These are phyloP conservation scores for Hylodesmum podocarpum DNA, from an alignment of 306 rosid species.

Conservation along the genomic window DNA sequence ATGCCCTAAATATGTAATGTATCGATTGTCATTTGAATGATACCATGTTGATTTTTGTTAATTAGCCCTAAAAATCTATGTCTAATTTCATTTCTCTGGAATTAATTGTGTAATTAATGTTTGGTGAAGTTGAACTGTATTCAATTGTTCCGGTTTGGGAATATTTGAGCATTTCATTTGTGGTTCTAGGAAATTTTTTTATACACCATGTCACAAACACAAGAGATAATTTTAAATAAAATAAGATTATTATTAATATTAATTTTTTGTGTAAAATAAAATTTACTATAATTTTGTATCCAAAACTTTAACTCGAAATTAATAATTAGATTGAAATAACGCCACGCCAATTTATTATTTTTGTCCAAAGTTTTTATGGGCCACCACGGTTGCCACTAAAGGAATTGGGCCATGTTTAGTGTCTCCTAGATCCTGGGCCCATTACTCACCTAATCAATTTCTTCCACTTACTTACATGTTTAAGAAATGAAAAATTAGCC, in stretches of 20 bases:
- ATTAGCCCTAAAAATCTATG: neutral
- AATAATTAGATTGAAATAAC: too few species aligned
- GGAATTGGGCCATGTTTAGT: neutral
- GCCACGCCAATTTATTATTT: neutral
- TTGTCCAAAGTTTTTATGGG: constrained; percentile 12
- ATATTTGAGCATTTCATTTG: neutral
- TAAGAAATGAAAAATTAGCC: neutral
- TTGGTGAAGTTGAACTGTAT: neutral
- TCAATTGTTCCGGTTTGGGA: neutral
- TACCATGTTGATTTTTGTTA: too few species aligned
- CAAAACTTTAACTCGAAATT: too few species aligned
- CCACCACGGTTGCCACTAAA: neutral
- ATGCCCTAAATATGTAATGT: neutral
- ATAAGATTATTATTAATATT: too few species aligned
- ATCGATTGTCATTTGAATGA: neutral
- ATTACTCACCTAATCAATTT: neutral
- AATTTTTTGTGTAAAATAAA: too few species aligned
- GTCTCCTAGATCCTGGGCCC: neutral
- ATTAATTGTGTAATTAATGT: neutral
- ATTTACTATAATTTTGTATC: too few species aligned
- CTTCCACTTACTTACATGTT: neutral
- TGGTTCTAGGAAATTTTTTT: too few species aligned
- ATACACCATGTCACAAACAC: too few species aligned
- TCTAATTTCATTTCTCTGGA: neutral
- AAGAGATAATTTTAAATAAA: too few species aligned